Evolutionary conservation across 176 grass and related monocot genomes (phyloP).

Genomic region (Olyra latifolia): DNA sequence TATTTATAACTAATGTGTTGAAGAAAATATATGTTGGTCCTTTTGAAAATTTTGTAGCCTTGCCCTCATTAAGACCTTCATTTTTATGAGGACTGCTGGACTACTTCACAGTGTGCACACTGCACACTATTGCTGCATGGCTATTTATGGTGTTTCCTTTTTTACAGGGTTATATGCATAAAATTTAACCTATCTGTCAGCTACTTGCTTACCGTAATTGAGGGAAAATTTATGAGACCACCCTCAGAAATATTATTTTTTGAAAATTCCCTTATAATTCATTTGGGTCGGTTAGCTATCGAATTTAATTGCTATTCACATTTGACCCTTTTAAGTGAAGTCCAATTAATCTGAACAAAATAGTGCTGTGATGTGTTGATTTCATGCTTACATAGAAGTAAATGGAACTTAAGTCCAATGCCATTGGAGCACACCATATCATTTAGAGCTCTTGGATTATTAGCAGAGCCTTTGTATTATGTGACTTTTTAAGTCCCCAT

Average conservation of each 20-base stretch:
- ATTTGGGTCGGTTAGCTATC: too few relatives aligned
- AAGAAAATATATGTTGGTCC: not conserved
- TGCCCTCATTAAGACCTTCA: not conserved
- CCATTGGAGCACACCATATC: not conserved
- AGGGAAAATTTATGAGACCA: not conserved
- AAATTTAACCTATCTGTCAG: not conserved
- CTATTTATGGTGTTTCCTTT: not conserved
- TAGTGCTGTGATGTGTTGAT: too few relatives aligned
- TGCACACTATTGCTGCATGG: not conserved
- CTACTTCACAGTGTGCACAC: not conserved
- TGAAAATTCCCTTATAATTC: too few relatives aligned
- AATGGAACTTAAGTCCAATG: too few relatives aligned
- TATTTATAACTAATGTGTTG: not conserved
- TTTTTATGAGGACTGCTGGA: not conserved
- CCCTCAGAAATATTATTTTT: not conserved
- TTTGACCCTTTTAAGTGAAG: too few relatives aligned
- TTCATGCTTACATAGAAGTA: too few relatives aligned
- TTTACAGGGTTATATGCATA: not conserved
- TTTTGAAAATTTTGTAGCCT: not conserved
- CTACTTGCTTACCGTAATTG: not conserved
- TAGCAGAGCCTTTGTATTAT: not conserved
- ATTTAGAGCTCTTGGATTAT: not conserved
- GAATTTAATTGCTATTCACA: too few relatives aligned
- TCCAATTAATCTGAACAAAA: too few relatives aligned
- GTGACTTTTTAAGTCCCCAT: not conserved